These are phyloP conservation scores for Dendrobium nobile DNA, from an alignment of 106 monocot species.

Conservation along the genomic window DNA sequence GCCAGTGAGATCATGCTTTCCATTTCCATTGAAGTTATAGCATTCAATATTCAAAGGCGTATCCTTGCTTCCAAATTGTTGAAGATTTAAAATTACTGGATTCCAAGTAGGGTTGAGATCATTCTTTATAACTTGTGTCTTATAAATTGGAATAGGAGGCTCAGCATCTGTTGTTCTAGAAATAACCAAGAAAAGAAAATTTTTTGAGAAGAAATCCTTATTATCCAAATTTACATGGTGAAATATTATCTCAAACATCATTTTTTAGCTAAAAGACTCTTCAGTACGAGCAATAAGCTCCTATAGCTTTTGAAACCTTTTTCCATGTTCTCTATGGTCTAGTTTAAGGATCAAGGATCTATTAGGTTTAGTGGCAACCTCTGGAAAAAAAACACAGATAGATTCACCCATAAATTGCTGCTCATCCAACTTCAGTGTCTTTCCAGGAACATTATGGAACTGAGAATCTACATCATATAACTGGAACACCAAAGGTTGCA, in stretches of 20 bases:
- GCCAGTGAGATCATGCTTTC: constrained; percentile 86
- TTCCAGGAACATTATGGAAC: constrained; percentile 60
- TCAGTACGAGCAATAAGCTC: constrained; percentile 58
- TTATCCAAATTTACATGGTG: constrained; percentile 10
- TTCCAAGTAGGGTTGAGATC: constrained; percentile 91
- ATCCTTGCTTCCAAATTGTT: constrained; percentile 90
- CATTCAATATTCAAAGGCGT: constrained; percentile 79
- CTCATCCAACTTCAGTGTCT: constrained; percentile 78
- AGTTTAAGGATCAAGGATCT: constrained; percentile 26
- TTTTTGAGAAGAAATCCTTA: constrained; percentile 91
- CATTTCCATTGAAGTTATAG: constrained; percentile 81
- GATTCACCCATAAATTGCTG: constrained; percentile 95
- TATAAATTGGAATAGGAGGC: constrained; percentile 63
- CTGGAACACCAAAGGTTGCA: constrained; percentile 84
- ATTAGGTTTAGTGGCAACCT: constrained; percentile 54
- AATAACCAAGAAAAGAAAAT: constrained; percentile 88
- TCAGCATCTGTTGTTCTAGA: constrained; percentile 67
- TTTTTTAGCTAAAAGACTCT: constrained; percentile 56
- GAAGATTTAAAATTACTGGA: constrained; percentile 65
- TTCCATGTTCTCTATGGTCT: constrained; percentile 30
- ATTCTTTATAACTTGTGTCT: constrained; percentile 88
- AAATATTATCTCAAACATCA: background rate
- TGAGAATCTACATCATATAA: constrained; percentile 78
- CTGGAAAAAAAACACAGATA: constrained; percentile 53
- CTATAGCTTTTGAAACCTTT: background rate